Base-by-base conservation (phyloP, 1,284 basidiomycete species). In the Mycena sp. region DNA sequence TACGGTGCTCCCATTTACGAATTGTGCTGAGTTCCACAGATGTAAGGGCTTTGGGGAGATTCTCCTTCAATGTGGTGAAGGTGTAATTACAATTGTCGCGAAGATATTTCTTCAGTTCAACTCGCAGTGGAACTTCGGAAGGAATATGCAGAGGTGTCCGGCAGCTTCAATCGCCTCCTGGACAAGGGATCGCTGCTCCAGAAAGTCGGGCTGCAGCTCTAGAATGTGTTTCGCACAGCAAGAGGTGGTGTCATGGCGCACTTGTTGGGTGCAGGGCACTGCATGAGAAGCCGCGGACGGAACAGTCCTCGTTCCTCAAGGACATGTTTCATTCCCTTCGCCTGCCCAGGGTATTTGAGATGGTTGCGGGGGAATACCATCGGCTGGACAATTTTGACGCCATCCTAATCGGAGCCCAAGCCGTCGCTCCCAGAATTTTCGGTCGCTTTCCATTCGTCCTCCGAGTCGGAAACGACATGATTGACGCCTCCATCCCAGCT, bases 301-400 rank as follows among this genome's bases (percentile, higher is more conserved):
- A 69, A 74, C 4, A 78, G 56, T 4, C 75, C 71, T 6, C 70
- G 64, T 60, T 81, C 77, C 6, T 40, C 21, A 0, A 81, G 69
- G 17, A 81, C 73, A 10, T 68, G 58, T 48, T 72, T 69, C 60
- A 80, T 77, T 7, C 78, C 79, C 48, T 81, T 80, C 38, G 73
- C 73, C 37, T 71, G 26, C 25, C 72, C 56, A 7, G 76, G 73
- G 56, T 69, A 72, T 21, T 70, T 35, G 0, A 68, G 69, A 64
- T 80, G 72, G 58, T 75, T 63, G 6, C 68, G 16, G 17, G 74
- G 71, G 58, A 76, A 79, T 10, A 73, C 62, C 76, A 81, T 80
- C n/a, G 41, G n/a, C 61, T 81, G 79, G 2, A 48, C 55, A 43
- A 78, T 52, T 40, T 59, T 68, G n/a, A 58, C 10, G 2, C 74